Evolutionary conservation across 352 stramenopile genomes (phyloP).

Genomic region (Globisporangium okanoganense): DNA sequence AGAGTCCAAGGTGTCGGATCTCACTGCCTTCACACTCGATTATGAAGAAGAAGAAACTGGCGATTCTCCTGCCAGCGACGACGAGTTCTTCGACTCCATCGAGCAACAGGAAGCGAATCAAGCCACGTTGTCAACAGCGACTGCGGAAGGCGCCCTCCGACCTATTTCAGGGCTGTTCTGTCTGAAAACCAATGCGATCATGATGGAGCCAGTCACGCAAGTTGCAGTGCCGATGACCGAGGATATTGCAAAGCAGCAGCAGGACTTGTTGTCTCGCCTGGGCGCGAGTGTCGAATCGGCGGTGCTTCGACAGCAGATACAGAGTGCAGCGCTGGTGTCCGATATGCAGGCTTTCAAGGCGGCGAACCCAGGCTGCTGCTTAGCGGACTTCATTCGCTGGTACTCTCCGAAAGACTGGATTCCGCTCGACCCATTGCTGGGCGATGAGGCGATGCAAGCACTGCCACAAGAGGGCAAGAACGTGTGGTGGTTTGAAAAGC

Average conservation of each 20-base stretch:
- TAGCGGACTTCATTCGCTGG: conserved; percentile 82
- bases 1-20: conserved; percentile 20
- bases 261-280: conserved; percentile 68
- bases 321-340: conserved; percentile 66
- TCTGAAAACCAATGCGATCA: conserved; percentile 35
- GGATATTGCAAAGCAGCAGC: conserved; percentile 72
- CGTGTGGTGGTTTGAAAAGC: conserved; percentile 64
- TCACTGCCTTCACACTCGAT: conserved; percentile 29
- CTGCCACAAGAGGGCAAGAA: conserved; percentile 41
- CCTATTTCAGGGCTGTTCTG: conserved; percentile 33
- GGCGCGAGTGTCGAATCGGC: conserved; percentile 60
- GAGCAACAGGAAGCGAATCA: conserved; percentile 36
- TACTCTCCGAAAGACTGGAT: conserved; percentile 85
- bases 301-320: conserved; percentile 68
- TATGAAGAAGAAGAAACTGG: conserved; percentile 25
- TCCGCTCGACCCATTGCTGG: conserved; percentile 27
- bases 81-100: conserved; percentile 82
- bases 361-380: conserved; percentile 56
- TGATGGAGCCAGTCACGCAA: conserved; percentile 72
- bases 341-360: conserved; percentile 88
- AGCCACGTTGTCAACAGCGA: conserved; percentile 11
- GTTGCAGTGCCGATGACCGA: conserved; percentile 68
- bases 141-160: conserved; percentile 31
- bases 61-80: conserved; percentile 49
- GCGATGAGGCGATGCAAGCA: conserved; percentile 15